phyloP scores from a whole-genome alignment of 306 rosid species.

The peach (Prunus persica) region DNA sequence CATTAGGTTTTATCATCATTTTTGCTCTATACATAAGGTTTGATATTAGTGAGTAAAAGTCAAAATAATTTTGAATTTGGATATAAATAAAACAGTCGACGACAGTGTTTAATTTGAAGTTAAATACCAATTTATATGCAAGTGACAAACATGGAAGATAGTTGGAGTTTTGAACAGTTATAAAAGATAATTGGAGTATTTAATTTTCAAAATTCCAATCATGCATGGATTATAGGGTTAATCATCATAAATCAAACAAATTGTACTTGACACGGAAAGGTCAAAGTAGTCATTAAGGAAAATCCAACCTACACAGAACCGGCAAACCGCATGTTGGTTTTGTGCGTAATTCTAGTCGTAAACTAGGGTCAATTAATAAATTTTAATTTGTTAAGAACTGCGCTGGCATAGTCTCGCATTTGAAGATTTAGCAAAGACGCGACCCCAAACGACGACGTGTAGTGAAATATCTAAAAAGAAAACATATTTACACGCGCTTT shows the following conservation, averaged over 20 bases:
- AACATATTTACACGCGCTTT: neutral
- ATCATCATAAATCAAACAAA: neutral
- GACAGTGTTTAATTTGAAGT: no score
- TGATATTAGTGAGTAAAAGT: no score
- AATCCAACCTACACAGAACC: neutral
- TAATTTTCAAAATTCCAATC: neutral
- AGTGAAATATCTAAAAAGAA: neutral
- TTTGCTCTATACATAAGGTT: no score
- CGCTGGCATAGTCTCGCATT: neutral
- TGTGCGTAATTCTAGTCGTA: constrained; percentile 6
- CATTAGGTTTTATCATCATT: no score
- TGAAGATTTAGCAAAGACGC: neutral
- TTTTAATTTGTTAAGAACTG: neutral
- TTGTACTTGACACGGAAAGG: neutral
- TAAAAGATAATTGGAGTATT: neutral
- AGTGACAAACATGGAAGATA: neutral
- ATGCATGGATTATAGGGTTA: neutral
- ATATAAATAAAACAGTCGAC: neutral
- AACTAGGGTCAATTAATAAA: neutral
- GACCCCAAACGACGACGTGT: neutral
- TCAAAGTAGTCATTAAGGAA: neutral
- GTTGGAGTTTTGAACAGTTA: neutral
- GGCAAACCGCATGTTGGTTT: neutral
- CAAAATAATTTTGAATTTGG: neutral
- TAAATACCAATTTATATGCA: neutral